A percentile compares a stretch with the other conserved stretches of the same genome.
Conservation (phyloP, 805 yeast genomes). For the Lachancea lanzarotensis region DNA sequence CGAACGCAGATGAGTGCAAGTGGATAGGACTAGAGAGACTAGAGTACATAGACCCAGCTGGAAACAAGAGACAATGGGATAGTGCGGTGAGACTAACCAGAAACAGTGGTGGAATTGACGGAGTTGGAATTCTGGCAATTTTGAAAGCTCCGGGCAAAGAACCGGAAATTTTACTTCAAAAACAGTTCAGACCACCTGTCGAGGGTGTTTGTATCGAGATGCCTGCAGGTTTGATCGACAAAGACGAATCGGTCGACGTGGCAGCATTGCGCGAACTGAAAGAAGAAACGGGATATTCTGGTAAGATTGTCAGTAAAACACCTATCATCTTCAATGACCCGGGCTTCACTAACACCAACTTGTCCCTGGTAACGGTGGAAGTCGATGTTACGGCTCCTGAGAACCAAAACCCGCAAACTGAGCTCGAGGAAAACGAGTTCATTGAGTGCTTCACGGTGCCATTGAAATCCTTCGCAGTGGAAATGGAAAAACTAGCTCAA, state of each 20-base stretch:
- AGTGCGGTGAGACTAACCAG: constrained; percentile 78
- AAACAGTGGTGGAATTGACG: constrained; percentile 57
- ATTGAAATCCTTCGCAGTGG: constrained; percentile 48
- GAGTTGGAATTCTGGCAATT: constrained; percentile 83
- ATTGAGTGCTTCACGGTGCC: constrained; percentile 83
- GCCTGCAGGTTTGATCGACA: constrained; percentile 94
- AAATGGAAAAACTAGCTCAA: constrained; percentile 42
- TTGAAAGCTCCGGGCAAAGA: constrained; percentile 46
- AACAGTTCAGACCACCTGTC: constrained; percentile 91
- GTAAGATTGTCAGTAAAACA: constrained; percentile 44
- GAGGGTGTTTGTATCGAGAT: constrained; percentile 83
- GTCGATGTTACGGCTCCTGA: constrained; percentile 63
- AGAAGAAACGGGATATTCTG: constrained; percentile 92
- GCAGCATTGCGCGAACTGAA: constrained; percentile 84
- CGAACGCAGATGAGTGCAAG: constrained; percentile 42
- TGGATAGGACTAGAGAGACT: constrained; percentile 66
- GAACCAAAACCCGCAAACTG: constrained; percentile 62
- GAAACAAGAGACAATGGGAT: constrained; percentile 77
- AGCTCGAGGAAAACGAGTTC: constrained; percentile 85
- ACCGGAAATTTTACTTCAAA: constrained; percentile 58
- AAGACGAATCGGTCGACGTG: constrained; percentile 63
- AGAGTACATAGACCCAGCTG: constrained; percentile 66
- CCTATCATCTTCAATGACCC: constrained; percentile 67
- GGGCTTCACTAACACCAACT: constrained; percentile 84
- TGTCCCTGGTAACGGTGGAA: constrained; percentile 69